Percentiles rank a stretch among this genome's conserved stretches.
Evolutionary conservation across 345 rosid species (phyloP).

Genomic region (Ceriops zippeliana): DNA sequence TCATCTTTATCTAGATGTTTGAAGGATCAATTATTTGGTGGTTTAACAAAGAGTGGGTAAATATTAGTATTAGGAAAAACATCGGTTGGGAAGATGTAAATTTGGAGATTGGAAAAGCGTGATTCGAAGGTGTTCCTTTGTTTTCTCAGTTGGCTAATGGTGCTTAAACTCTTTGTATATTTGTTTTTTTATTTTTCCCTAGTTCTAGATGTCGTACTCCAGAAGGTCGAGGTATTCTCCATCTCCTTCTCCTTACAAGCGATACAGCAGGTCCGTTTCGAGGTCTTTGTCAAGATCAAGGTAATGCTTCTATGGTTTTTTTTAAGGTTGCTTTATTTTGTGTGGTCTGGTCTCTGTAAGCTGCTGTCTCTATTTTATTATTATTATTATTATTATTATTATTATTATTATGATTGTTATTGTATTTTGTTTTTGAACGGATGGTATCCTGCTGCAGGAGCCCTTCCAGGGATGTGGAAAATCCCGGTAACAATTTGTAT

Average conservation of each 20-base stretch:
- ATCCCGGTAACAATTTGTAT: constrained; percentile 90
- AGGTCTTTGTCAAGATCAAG: constrained; percentile 65
- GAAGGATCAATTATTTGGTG: too few species aligned
- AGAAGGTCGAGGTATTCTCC: constrained; percentile 61
- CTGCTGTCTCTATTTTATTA: neutral
- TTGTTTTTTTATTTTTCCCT: too few species aligned
- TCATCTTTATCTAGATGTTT: too few species aligned
- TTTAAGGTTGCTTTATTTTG: neutral
- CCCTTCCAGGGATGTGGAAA: constrained; percentile 56
- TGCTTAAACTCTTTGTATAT: neutral
- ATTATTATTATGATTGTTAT: too few species aligned
- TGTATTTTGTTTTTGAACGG: neutral
- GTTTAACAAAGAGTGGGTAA: too few species aligned
- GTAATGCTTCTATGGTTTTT: constrained; percentile 22
- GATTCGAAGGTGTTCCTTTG: neutral
- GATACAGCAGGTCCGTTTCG: constrained; percentile 47
- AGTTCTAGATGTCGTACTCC: constrained; percentile 69
- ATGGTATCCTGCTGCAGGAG: constrained; percentile 38
- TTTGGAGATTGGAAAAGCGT: too few species aligned
- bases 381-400: too few species aligned
- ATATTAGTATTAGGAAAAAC: too few species aligned
- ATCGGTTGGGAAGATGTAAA: too few species aligned
- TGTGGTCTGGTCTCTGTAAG: too few species aligned
- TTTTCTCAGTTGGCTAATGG: neutral
- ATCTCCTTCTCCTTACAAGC: constrained; percentile 52